Evolutionary conservation across 2,329 filamentous ascomycete species (phyloP).

Genomic region (Zasmidium cellare): DNA sequence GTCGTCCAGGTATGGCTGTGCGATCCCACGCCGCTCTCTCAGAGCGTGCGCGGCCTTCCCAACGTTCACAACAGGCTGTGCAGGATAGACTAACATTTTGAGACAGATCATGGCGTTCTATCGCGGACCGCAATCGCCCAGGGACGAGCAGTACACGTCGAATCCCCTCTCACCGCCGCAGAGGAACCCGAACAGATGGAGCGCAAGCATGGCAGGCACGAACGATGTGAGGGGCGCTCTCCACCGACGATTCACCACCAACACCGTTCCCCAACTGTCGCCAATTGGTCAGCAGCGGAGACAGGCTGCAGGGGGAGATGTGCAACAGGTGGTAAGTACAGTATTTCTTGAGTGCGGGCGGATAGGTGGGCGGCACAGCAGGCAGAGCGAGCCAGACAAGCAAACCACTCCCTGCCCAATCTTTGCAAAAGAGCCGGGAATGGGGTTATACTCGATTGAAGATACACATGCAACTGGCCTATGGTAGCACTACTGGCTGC

Average conservation of each 20-base stretch:
- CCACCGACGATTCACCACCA: constrained; percentile 91
- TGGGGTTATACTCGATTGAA: neutral
- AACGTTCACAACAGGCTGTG: neutral
- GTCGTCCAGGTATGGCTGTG: neutral
- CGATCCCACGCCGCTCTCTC: neutral
- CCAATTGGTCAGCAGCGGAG: constrained; percentile 57
- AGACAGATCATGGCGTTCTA: constrained; percentile 62
- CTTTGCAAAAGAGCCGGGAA: neutral
- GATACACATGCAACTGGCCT: neutral
- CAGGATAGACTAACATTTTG: constrained; percentile 10
- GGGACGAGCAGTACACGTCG: constrained; percentile 61
- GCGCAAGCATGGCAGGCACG: constrained; percentile 45
- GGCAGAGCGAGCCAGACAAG: neutral
- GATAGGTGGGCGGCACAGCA: neutral
- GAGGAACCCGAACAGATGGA: constrained; percentile 35
- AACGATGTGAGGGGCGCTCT: constrained; percentile 73
- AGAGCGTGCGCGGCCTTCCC: neutral
- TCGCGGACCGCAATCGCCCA: constrained; percentile 73
- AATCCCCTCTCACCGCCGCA: constrained; percentile 52
- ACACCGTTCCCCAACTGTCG: constrained; percentile 71
- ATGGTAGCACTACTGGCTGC: too few relatives aligned
- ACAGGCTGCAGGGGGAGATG: constrained; percentile 54
- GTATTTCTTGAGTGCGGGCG: neutral
- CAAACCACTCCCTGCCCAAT: neutral
- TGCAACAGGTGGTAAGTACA: constrained; percentile 32